Conservation (phyloP, 768 basidiomycete genomes). For the Leccinum arenicola region DNA sequence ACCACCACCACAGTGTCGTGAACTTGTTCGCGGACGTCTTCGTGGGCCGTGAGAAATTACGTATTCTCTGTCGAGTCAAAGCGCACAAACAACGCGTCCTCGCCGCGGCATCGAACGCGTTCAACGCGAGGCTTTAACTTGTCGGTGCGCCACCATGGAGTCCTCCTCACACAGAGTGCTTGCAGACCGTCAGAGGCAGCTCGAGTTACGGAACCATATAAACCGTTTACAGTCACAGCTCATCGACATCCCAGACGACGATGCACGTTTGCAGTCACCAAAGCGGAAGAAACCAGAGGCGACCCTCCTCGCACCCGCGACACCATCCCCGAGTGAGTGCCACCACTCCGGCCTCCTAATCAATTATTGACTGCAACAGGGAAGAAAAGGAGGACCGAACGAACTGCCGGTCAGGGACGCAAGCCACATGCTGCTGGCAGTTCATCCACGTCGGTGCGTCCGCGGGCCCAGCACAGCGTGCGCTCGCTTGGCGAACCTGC, state of each 20-base stretch:
- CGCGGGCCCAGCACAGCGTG: conserved; percentile 13
- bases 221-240: conserved; percentile 55
- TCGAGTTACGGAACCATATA: conserved; percentile 54
- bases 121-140: conserved; percentile 5
- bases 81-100: conserved; percentile 24
- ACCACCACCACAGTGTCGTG: no score
- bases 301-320: conserved; percentile 43
- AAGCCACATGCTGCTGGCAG: conserved; percentile 10
- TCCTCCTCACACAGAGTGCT: conserved; percentile 45
- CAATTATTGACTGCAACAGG: conserved; percentile 11
- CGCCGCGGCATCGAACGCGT: conserved; percentile 18
- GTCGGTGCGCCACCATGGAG: conserved; percentile 42
- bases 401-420: conserved; percentile 23
- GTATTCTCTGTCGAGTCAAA: conserved; percentile 10
- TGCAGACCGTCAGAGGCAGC: conserved; percentile 41
- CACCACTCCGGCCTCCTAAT: not conserved
- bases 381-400: conserved; percentile 46
- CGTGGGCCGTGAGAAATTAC: conserved; percentile 20
- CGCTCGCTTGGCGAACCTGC: conserved; percentile 6
- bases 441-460: conserved; percentile 12
- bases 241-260: conserved; percentile 30
- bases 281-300: conserved; percentile 46
- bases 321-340: conserved; percentile 65
- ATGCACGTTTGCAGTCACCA: conserved; percentile 35
- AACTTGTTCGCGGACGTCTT: no score